These are phyloP conservation scores for Tuber melanosporum DNA, from an alignment of 495 filamentous ascomycete genomes.

Conservation along the genomic window DNA sequence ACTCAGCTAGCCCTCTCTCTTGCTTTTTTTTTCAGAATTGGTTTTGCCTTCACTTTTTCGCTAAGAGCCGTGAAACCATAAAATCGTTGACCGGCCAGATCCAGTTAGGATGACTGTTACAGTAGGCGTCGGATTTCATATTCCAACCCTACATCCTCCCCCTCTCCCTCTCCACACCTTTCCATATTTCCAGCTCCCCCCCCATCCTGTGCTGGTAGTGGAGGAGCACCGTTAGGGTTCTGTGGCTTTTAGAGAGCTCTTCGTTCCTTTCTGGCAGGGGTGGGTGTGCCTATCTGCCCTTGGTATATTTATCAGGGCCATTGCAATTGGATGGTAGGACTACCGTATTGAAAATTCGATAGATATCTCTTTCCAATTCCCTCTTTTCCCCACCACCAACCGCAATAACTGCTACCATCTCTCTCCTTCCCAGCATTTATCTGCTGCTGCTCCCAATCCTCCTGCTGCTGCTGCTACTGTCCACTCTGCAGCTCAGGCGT, in stretches of 20 bases:
- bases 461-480: neutral
- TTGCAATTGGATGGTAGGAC: neutral
- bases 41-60: neutral
- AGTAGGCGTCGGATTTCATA: neutral
- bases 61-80: neutral
- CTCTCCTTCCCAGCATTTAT: neutral
- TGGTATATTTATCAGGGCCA: neutral
- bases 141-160: neutral
- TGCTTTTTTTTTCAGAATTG: neutral
- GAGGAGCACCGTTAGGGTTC: slow-evolving; percentile 4
- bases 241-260: neutral
- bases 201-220: neutral
- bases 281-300: neutral
- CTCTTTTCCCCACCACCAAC: neutral
- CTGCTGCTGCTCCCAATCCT: neutral
- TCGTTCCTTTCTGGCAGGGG: neutral
- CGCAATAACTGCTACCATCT: neutral
- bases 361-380: neutral
- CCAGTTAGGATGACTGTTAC: neutral
- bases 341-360: neutral
- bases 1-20: neutral
- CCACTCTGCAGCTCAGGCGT: slow-evolving; percentile 1
- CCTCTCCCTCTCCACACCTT: neutral
- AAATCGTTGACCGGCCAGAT: neutral
- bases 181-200: neutral